Evolutionary conservation across 345 rosid species (phyloP).

Genomic region (Salix caprea): DNA sequence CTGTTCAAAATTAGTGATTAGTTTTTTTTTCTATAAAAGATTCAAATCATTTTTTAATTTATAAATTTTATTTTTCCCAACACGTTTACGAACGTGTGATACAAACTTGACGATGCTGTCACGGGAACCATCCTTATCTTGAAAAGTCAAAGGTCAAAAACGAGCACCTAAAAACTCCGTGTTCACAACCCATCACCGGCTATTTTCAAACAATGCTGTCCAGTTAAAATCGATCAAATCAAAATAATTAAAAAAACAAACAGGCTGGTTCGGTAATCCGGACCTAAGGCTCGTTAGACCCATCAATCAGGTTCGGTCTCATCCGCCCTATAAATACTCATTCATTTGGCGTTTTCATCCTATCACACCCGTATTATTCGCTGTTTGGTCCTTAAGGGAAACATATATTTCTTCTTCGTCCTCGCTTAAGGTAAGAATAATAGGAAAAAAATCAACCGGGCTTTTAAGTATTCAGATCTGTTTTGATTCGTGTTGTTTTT

Average conservation of each 20-base stretch:
- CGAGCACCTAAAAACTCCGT: not conserved
- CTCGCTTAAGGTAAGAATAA: conserved; percentile 5
- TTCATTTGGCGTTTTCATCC: not conserved
- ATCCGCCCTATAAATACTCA: conserved; percentile 9
- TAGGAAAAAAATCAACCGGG: too few relatives aligned
- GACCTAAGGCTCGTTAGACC: conserved; percentile 3
- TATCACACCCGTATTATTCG: not conserved
- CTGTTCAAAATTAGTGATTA: too few relatives aligned
- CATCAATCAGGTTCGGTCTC: conserved; percentile 9
- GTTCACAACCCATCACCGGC: conserved; percentile 10
- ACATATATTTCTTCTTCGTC: conserved; percentile 2
- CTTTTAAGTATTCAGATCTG: not conserved
- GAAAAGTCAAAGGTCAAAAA: conserved; percentile 6
- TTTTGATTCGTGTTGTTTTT: not conserved
- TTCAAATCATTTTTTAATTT: too few relatives aligned
- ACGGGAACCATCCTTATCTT: not conserved
- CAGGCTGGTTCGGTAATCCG: conserved; percentile 17
- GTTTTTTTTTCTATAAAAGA: too few relatives aligned
- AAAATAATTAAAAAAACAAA: not conserved
- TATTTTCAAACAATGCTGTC: conserved; percentile 1
- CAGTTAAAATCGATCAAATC: not conserved
- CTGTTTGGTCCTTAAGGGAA: not conserved
- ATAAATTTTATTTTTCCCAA: too few relatives aligned
- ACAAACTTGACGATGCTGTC: not conserved
- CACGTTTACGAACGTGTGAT: too few relatives aligned